Conservation (phyloP, 768 basidiomycete genomes). For the Tulasnella sp. region DNA sequence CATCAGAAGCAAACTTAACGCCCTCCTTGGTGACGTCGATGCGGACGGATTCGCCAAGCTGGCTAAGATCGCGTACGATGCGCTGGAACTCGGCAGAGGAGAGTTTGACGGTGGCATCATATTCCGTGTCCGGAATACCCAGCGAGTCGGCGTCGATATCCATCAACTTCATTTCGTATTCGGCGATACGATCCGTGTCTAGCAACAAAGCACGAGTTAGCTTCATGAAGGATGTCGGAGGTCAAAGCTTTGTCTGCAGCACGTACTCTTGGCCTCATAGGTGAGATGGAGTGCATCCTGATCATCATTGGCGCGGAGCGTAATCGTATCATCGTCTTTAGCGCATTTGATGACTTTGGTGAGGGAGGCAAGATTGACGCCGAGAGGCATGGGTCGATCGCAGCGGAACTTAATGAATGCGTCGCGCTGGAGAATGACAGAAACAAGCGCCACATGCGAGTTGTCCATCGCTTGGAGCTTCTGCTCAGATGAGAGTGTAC, state of each 20-base stretch:
- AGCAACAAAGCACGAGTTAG: conserved; percentile 1
- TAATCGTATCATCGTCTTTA: conserved; percentile 88
- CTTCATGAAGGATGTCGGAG: not conserved
- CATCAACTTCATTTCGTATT: conserved; percentile 99
- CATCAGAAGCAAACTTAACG: conserved; percentile 83
- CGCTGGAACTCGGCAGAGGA: conserved; percentile 77
- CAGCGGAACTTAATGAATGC: conserved; percentile 88
- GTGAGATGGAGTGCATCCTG: conserved; percentile 78
- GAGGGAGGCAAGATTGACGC: conserved; percentile 75
- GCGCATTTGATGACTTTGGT: conserved; percentile 93
- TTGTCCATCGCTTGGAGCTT: conserved; percentile 98
- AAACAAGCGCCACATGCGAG: conserved; percentile 95
- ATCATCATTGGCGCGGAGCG: conserved; percentile 83
- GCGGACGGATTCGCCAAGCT: conserved; percentile 85
- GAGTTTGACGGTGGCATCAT: conserved; percentile 87
- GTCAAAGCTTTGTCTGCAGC: not conserved
- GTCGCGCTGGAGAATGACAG: conserved; percentile 64
- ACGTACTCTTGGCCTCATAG: conserved; percentile 82
- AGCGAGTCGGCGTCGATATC: conserved; percentile 95
- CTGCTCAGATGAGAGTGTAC: conserved; percentile 26
- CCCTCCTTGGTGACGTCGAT: conserved; percentile 97
- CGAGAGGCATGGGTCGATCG: conserved; percentile 87
- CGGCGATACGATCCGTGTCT: conserved; percentile 90
- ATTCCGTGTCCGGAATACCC: conserved; percentile 93
- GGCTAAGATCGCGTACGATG: conserved; percentile 84